Evolutionary conservation across 495 filamentous ascomycete species (phyloP), one percentile per base, ranked within the genome.

Genomic region (Geopyxis carbonaria): DNA sequence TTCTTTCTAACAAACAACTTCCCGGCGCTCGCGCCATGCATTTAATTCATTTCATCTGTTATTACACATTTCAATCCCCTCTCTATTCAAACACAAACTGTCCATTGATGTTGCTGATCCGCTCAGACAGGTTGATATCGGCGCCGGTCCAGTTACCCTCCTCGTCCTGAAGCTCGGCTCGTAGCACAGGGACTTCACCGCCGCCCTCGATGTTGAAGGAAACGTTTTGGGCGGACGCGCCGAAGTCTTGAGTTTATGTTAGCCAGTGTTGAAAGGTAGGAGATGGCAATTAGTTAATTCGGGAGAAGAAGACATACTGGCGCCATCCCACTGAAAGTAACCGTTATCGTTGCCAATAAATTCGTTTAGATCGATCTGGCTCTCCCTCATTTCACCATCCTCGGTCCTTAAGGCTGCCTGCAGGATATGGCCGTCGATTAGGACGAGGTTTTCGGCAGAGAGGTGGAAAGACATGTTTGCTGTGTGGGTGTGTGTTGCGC

Each of bases 81-180:
- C 25, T 31, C 10, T 42, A 51, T 4, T 11, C 1, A 28, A 45
- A 53, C 9, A 22, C 40, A n/a, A 67, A 44, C 4, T 42, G 13
- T 3, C 64, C 64, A 43, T 66, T 47, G 0, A 40, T 15, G 40
- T 67, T 67, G 3, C 45, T 43, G 37, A 66, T 51, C 13, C 61
- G 56, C 53, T 67, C 64, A 3, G 52, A 33, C 38, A 67, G 41
- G 35, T 67, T 67, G 29, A 67, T 44, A 40, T 67, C 55, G 5
- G 57, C 52, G 2, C 25, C 21, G 1, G 42, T 31, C 4, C 5
- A 33, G 8, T 60, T 44, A 1, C 60, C 59, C 0, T 61, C 55
- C 0, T 36, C 22, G 24, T 51, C 50, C 0, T 3, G 13, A 34
- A 67, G 35, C 0, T 7, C 7, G 4, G 64, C 64, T 4, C 64